Evolutionary conservation across 371 early-diverging fungal species (phyloP).

Genomic region (Batkoa obscura): DNA sequence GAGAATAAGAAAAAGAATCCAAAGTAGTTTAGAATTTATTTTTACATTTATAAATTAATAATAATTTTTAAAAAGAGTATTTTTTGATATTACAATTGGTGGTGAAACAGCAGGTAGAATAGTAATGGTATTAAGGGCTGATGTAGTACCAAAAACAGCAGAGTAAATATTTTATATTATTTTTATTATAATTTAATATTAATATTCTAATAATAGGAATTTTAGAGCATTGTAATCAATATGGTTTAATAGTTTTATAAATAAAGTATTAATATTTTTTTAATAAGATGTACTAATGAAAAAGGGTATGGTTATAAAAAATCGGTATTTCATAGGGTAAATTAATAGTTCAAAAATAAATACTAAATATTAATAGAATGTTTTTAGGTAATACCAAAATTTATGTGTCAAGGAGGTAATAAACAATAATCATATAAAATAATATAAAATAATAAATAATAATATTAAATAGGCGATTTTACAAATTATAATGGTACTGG

Average conservation of each 20-base stretch:
- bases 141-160: slow-evolving; percentile 87
- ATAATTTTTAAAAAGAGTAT: slow-evolving; percentile 12
- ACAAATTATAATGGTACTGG: slow-evolving; percentile 80
- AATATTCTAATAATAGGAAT: slow-evolving; percentile 28
- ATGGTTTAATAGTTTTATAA: too few relatives aligned
- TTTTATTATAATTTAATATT: neutral
- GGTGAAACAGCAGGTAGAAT: slow-evolving; percentile 56
- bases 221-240: slow-evolving; percentile 46
- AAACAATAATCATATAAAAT: neutral
- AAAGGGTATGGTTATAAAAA: slow-evolving; percentile 70
- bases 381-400: slow-evolving; percentile 30
- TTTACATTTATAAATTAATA: neutral
- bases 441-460: neutral
- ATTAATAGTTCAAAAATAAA: slow-evolving; percentile 18
- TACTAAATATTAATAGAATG: neutral
- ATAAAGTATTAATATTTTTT: too few relatives aligned
- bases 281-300: slow-evolving; percentile 38
- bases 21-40: neutral
- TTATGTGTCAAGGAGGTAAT: slow-evolving; percentile 60
- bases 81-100: slow-evolving; percentile 65
- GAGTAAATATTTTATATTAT: slow-evolving; percentile 19
- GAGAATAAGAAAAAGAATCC: neutral
- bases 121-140: slow-evolving; percentile 68
- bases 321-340: slow-evolving; percentile 76
- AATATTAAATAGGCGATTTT: slow-evolving; percentile 35